Base-by-base conservation (phyloP, 2,329 filamentous ascomycete species). In the Cladosporium sphaerospermum region DNA sequence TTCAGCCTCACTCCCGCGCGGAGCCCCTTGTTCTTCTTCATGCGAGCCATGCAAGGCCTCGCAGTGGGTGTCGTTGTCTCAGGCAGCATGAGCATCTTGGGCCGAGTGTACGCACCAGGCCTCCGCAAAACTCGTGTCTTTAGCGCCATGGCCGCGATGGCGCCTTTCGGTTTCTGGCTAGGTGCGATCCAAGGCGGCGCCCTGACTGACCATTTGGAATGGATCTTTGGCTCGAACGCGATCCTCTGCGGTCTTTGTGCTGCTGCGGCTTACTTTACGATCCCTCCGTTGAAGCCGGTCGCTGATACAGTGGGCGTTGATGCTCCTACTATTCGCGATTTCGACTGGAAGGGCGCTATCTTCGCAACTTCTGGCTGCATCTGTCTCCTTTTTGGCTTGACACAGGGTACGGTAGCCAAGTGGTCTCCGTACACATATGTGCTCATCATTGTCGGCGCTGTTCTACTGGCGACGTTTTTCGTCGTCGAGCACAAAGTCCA, bases 141-240 rank as follows among this genome's bases (percentile, higher is more conserved):
- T 53, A 63, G 59, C 40, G 55, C 66, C 8, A 70, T 70, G 68
- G 67, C 69, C 2, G 66, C 65, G 3, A 65, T 62, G 40, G 62
- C 68, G 2, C 69, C 69, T 1, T 60, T 69, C 36, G 69, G 68
- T 0, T 70, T 68, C 58, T 69, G 66, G 63, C 50, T 70, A 31
- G 68, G 69, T 13, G 66, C 64, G n/a, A 44, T 71, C 2, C 71
- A 75, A 54, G 73, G 71, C 4, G 73, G 73, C 16, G 70, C 68
- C 0, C 59, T 75, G 5, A 64, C 65, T n/a, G 55, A 60, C 0
- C 66, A 70, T 48, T 66, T 75, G 3, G 59, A 63, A 0, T 75
- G 73, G 73, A 70, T 75, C 40, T 75, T 74, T 52, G 73, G 72
- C 14, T 67, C 66, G 37, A 75, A 71, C 14, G 69, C 73, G 1